These are phyloP conservation scores for Saccharomycopsis hybrid DNA, from an alignment of 1,139 yeast genomes.

Conservation along the genomic window DNA sequence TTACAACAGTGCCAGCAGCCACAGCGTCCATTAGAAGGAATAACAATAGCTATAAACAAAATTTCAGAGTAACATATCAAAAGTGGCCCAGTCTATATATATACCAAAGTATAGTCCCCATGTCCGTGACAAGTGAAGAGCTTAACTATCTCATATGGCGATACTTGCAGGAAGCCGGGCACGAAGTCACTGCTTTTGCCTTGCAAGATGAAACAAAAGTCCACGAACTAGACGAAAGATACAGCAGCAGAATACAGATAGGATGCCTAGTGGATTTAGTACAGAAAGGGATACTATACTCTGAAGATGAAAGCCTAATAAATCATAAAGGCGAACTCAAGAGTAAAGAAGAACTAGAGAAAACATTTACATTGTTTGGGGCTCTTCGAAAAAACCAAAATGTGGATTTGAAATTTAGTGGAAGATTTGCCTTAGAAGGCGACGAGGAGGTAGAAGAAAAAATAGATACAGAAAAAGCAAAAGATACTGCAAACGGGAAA, in stretches of 20 bases:
- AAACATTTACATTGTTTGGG: slow-evolving; percentile 32
- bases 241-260: slow-evolving; percentile 46
- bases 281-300: slow-evolving; percentile 78
- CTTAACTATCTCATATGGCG: slow-evolving; percentile 91
- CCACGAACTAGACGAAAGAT: slow-evolving; percentile 47
- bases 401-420: slow-evolving; percentile 25
- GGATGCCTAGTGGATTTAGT: slow-evolving; percentile 78
- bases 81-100: too few relatives aligned
- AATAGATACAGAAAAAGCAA: background rate
- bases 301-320: slow-evolving; percentile 46
- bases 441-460: slow-evolving; percentile 5
- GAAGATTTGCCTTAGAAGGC: slow-evolving; percentile 28
- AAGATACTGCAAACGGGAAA: background rate
- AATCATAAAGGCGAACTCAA: slow-evolving; percentile 30
- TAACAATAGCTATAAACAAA: too few relatives aligned
- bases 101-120: slow-evolving; percentile 25
- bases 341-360: slow-evolving; percentile 25
- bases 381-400: slow-evolving; percentile 26
- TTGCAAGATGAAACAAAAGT: slow-evolving; percentile 70
- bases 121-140: slow-evolving; percentile 82
- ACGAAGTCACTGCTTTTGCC: slow-evolving; percentile 73
- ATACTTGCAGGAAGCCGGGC: slow-evolving; percentile 83
- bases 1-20: too few relatives aligned
- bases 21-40: too few relatives aligned
- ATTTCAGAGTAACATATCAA: too few relatives aligned